Evolutionary conservation across 1,284 basidiomycete genomes (phyloP).

Genomic region (Ustilago cynodontis): DNA sequence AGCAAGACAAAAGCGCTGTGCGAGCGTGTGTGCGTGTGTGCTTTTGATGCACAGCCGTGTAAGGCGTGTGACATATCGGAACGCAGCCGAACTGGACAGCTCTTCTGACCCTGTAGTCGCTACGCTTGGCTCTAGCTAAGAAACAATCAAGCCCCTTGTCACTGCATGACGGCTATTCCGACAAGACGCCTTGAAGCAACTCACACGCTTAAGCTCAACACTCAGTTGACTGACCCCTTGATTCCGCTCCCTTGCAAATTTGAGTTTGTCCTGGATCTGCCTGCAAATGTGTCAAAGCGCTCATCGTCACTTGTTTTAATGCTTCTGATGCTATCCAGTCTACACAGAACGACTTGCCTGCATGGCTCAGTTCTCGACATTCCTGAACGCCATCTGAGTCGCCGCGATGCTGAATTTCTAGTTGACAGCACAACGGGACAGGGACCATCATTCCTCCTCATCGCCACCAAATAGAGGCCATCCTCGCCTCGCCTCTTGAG

Average conservation of each 20-base stretch:
- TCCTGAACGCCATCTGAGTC: slow-evolving; percentile 19
- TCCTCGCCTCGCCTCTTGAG: not conserved
- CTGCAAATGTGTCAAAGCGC: not conserved
- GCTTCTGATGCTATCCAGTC: not conserved
- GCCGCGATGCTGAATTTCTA: not conserved
- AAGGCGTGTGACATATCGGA: slow-evolving; percentile 1
- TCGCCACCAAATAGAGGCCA: not conserved
- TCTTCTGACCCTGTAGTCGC: not conserved
- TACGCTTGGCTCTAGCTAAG: not conserved
- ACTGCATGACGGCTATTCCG: slow-evolving; percentile 13
- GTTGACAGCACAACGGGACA: not conserved
- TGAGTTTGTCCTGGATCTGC: not conserved
- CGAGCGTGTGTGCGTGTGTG: not conserved
- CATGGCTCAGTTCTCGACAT: slow-evolving; percentile 8
- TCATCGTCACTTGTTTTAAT: not conserved
- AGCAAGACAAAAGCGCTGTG: not conserved
- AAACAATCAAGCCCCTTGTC: not conserved
- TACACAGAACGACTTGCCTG: not conserved
- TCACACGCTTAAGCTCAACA: slow-evolving; percentile 3
- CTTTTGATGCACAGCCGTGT: not conserved
- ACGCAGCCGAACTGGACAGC: slow-evolving; percentile 5
- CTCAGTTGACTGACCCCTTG: not conserved
- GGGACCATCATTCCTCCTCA: slow-evolving; percentile 5
- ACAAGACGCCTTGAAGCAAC: slow-evolving; percentile 14
- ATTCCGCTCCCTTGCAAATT: not conserved